Percentiles rank a stretch among this genome's conserved stretches.
Evolutionary conservation across 2,329 filamentous ascomycete genomes (phyloP).

Genomic region (Hypocrella siamensis): DNA sequence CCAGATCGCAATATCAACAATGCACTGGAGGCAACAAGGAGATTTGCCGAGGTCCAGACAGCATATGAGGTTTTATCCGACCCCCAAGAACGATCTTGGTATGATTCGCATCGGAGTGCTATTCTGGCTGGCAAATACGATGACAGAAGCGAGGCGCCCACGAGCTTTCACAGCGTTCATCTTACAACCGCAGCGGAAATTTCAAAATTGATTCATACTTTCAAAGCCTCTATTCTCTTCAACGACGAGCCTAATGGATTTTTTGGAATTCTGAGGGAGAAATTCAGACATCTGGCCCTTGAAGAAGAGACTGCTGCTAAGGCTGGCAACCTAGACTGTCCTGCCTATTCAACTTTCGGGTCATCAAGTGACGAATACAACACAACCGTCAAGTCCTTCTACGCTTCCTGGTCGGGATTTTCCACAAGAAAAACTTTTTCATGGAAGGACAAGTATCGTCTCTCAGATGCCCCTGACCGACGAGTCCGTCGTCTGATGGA

Average conservation of each 20-base stretch:
- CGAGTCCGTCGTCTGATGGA: constrained; percentile 74
- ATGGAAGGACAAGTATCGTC: constrained; percentile 76
- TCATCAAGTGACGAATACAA: constrained; percentile 60
- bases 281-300: constrained; percentile 63
- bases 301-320: constrained; percentile 68
- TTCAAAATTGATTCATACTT: constrained; percentile 60
- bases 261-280: constrained; percentile 61
- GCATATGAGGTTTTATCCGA: constrained; percentile 96
- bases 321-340: constrained; percentile 43
- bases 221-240: constrained; percentile 64
- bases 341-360: constrained; percentile 73
- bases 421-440: constrained; percentile 71
- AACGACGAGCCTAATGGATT: constrained; percentile 70
- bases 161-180: constrained; percentile 51
- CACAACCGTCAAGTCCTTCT: constrained; percentile 65
- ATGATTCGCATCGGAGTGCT: constrained; percentile 81
- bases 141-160: constrained; percentile 30
- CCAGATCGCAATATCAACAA: constrained; percentile 88
- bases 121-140: constrained; percentile 55
- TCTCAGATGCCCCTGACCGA: constrained; percentile 77
- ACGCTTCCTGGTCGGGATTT: constrained; percentile 66
- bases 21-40: constrained; percentile 64
- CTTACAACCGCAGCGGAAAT: constrained; percentile 74
- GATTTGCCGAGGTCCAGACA: constrained; percentile 82
- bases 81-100: constrained; percentile 91